phyloP scores from a whole-genome alignment of 2,329 filamentous ascomycete genomes.

The Trichoderma guizhouense region DNA sequence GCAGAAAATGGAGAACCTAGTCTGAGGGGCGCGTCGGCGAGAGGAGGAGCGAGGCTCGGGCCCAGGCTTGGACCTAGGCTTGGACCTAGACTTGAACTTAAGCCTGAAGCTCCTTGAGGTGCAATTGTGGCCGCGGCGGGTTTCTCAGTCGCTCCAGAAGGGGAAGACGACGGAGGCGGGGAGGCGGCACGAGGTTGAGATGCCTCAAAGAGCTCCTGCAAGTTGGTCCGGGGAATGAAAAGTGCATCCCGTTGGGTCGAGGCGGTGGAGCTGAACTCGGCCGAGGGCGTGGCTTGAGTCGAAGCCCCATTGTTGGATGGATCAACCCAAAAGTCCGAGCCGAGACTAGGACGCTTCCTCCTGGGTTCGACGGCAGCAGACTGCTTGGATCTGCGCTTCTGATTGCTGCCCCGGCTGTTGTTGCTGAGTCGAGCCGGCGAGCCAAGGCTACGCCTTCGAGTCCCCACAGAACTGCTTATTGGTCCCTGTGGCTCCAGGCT shows the following conservation, averaged over 20 bases:
- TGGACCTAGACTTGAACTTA: not conserved
- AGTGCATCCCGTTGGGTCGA: constrained; percentile 35
- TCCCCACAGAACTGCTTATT: constrained; percentile 48
- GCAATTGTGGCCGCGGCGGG: not conserved
- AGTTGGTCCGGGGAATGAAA: constrained; percentile 41
- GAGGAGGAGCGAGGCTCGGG: constrained; percentile 28
- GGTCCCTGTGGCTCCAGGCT: constrained; percentile 38
- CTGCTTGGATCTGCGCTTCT: constrained; percentile 52
- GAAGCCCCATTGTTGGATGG: constrained; percentile 33
- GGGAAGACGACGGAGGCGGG: not conserved
- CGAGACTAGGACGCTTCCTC: constrained; percentile 52
- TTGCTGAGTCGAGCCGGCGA: constrained; percentile 50
- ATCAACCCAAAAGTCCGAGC: constrained; percentile 52
- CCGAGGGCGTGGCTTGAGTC: constrained; percentile 22
- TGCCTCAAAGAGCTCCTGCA: constrained; percentile 40
- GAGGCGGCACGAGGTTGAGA: constrained; percentile 22
- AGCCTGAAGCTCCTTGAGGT: not conserved
- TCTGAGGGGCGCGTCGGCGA: constrained; percentile 40
- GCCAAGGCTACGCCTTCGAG: constrained; percentile 48
- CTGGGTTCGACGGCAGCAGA: constrained; percentile 46
- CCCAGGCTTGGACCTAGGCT: not conserved
- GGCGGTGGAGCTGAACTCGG: constrained; percentile 35
- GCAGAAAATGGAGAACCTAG: constrained; percentile 59
- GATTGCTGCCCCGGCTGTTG: constrained; percentile 48
- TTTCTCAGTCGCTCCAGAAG: not conserved